Conservation (phyloP, 129 eudicot species). For the Kitagawia praeruptora region DNA sequence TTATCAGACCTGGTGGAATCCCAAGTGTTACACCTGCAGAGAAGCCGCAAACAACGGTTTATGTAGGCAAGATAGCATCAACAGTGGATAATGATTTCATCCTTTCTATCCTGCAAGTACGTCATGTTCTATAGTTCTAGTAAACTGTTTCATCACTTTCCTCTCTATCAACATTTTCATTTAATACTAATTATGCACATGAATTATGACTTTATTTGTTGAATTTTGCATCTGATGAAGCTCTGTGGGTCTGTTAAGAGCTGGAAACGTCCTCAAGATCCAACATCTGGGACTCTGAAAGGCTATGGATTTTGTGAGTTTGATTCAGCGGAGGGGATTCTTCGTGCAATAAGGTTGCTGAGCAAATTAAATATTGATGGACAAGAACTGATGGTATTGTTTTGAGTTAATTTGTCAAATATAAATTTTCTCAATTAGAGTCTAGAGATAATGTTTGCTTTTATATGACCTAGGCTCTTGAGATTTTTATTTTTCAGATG, state of each 20-base stretch:
- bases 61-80: slow-evolving; percentile 87
- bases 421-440: neutral
- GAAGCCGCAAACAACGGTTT: slow-evolving; percentile 78
- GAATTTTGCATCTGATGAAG: slow-evolving; percentile 26
- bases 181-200: neutral
- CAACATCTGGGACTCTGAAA: slow-evolving; percentile 63
- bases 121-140: slow-evolving; percentile 1
- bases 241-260: slow-evolving; percentile 93
- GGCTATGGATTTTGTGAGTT: slow-evolving; percentile 96
- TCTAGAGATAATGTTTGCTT: neutral
- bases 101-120: slow-evolving; percentile 79
- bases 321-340: slow-evolving; percentile 91
- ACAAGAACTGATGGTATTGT: slow-evolving; percentile 76
- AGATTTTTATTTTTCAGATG: neutral
- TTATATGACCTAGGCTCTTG: neutral
- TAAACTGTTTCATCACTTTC: neutral
- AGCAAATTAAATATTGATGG: slow-evolving; percentile 86
- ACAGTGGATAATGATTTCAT: slow-evolving; percentile 90
- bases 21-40: slow-evolving; percentile 51
- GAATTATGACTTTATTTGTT: neutral
- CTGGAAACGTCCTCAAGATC: slow-evolving; percentile 94
- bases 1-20: slow-evolving; percentile 52
- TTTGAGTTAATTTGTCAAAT: neutral
- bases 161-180: neutral
- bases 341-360: slow-evolving; percentile 81